These are phyloP conservation scores for Fulvia fulva DNA, from an alignment of 2,329 filamentous ascomycete genomes.

Conservation along the genomic window DNA sequence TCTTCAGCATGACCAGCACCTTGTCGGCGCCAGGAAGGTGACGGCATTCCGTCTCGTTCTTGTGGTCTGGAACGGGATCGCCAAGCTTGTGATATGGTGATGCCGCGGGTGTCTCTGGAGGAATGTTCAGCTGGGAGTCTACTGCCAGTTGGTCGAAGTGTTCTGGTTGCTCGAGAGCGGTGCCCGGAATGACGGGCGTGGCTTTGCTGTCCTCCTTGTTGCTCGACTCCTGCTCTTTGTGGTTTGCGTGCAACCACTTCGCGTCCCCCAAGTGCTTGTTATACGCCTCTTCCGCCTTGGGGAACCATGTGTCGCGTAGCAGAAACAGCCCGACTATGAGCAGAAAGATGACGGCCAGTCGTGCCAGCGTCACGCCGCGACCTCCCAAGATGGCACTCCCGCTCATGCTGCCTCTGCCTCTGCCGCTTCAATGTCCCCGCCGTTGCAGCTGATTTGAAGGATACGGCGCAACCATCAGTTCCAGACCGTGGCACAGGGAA, in stretches of 20 bases:
- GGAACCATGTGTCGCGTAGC: constrained; percentile 27
- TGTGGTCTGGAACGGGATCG: not conserved
- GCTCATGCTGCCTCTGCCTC: constrained; percentile 8
- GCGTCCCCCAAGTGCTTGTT: not conserved
- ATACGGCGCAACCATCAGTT: not conserved
- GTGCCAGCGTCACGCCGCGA: constrained; percentile 21
- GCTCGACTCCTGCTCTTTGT: not conserved
- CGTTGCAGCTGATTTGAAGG: not conserved
- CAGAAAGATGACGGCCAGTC: constrained; percentile 24
- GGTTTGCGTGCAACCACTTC: not conserved
- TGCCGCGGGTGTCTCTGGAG: not conserved
- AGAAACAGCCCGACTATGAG: constrained; percentile 24
- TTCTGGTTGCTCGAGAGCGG: not conserved
- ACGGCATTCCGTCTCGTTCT: constrained; percentile 15
- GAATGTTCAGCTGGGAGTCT: not conserved
- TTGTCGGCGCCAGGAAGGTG: constrained; percentile 40
- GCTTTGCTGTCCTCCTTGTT: not conserved
- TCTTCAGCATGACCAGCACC: constrained; percentile 56
- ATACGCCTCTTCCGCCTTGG: constrained; percentile 10
- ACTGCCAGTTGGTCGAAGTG: not conserved
- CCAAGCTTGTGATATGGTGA: not conserved
- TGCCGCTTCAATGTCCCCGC: not conserved
- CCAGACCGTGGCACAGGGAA: not conserved
- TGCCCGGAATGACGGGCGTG: not conserved
- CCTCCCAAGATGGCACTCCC: constrained; percentile 1